Evolutionary conservation across 108 stramenopile species (phyloP), one percentile per base, ranked within the genome.

Genomic region (Cyclotella sp.): DNA sequence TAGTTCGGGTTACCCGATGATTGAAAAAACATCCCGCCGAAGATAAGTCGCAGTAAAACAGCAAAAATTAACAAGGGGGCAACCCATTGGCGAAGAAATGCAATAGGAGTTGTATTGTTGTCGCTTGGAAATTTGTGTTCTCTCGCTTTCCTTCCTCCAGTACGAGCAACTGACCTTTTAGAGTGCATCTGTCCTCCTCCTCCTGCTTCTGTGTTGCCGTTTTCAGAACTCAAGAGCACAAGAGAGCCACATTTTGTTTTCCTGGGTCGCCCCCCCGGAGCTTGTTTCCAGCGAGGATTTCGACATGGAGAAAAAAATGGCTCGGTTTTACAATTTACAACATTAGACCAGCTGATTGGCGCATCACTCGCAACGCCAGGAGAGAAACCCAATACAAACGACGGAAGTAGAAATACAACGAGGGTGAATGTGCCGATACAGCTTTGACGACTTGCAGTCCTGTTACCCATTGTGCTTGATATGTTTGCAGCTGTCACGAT

Each of bases 21-120:
- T 21, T 58, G 62, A 53, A 68, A 75, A 70, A 85, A 77, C 29
- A 81, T 18, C 28, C 49, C 66, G n/a, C 81, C 71, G 0, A 76
- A 30, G 53, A 82, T 11, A 63, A 74, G 53, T 30, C 62, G 41
- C 0, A 81, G 62, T 13, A 70, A 4, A 16, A 74, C 5, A 70
- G 53, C 30, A 24, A 62, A 21, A 9, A 73, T 3, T n/a, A 69
- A 0, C 11, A 70, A 30, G 11, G 79, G 73, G 16, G 73, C 42
- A 21, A 54, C 73, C 52, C 60, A 57, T 74, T 70, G 73, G 13
- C 65, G 58, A 39, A 81, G 14, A 16, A 63, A 7, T n/a, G 68
- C 51, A 11, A 74, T 19, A 45, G 43, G 44, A 28, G 19, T 78
- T 39, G 45, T 29, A 15, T 55, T 55, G 13, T 21, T 51, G 14